Evolutionary conservation across 2,329 filamentous ascomycete species (phyloP).

Genomic region (Tolypocladium inflatum): DNA sequence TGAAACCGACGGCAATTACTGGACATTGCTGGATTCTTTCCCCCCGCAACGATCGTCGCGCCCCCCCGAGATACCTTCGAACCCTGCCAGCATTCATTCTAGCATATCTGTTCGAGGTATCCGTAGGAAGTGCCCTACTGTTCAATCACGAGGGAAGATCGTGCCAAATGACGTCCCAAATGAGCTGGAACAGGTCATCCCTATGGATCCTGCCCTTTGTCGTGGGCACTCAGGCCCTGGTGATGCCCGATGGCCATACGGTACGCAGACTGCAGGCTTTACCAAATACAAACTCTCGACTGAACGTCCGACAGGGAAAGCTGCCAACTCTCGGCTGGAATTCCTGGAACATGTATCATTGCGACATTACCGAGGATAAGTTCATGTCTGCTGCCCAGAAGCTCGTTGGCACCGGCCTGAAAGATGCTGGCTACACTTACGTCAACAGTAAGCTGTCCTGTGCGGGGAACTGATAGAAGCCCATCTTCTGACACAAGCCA

Average conservation of each 20-base stretch:
- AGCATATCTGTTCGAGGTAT: not conserved
- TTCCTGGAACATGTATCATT: conserved; percentile 43
- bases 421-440: conserved; percentile 46
- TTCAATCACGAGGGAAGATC: too few relatives aligned
- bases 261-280: not conserved
- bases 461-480: not conserved
- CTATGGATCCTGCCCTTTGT: not conserved
- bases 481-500: not conserved
- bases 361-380: conserved; percentile 39
- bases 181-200: not conserved
- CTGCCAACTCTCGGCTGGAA: conserved; percentile 38
- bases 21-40: not conserved
- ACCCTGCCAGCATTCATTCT: not conserved
- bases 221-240: not conserved
- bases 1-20: too few relatives aligned
- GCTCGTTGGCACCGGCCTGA: conserved; percentile 38
- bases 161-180: not conserved
- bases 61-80: not conserved
- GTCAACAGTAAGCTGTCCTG: conserved; percentile 30
- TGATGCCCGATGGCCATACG: not conserved
- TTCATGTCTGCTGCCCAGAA: conserved; percentile 36
- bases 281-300: not conserved
- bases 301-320: conserved; percentile 1
- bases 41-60: not conserved
- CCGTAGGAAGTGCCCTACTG: not conserved